Evolutionary conservation across 2,329 filamentous ascomycete genomes (phyloP).

Genomic region (Diaporthe sp.): DNA sequence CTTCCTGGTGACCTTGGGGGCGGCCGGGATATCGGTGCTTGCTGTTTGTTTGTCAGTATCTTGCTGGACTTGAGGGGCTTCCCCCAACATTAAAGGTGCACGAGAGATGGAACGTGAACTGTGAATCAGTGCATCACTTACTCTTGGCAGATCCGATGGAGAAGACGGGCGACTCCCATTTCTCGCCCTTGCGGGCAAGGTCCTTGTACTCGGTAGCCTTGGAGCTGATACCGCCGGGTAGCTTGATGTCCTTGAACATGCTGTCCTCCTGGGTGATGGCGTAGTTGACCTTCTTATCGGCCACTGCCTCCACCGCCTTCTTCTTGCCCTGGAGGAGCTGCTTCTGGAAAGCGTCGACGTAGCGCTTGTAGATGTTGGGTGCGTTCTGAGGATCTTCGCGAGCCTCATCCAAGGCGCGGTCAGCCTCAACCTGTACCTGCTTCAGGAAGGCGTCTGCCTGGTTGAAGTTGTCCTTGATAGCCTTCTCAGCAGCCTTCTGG

Average conservation of each 20-base stretch:
- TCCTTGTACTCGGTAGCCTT: constrained; percentile 97
- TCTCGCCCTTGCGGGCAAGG: constrained; percentile 87
- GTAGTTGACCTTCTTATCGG: constrained; percentile 83
- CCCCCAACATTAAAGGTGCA: neutral
- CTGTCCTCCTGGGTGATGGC: constrained; percentile 91
- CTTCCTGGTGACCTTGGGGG: constrained; percentile 66
- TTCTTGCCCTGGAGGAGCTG: constrained; percentile 82
- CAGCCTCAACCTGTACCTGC: constrained; percentile 85
- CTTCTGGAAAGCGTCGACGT: constrained; percentile 81
- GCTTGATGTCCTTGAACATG: constrained; percentile 86
- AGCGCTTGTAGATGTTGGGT: constrained; percentile 89
- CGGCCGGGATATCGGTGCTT: constrained; percentile 78
- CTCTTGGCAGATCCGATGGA: constrained; percentile 81
- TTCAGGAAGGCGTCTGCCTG: constrained; percentile 81
- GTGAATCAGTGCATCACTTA: constrained; percentile 21
- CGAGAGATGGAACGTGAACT: neutral
- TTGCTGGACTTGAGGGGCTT: neutral
- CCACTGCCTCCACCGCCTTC: constrained; percentile 74
- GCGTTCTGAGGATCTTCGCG: constrained; percentile 79
- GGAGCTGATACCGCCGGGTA: constrained; percentile 90
- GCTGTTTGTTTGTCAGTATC: constrained; percentile 48
- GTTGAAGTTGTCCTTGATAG: constrained; percentile 86
- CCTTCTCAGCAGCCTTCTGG: constrained; percentile 89
- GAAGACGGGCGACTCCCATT: constrained; percentile 96
- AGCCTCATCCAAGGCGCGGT: constrained; percentile 77